A percentile compares a stretch with the other conserved stretches of the same genome.
Evolutionary conservation across 352 stramenopile genomes (phyloP).

Genomic region (Pythium coloratum): DNA sequence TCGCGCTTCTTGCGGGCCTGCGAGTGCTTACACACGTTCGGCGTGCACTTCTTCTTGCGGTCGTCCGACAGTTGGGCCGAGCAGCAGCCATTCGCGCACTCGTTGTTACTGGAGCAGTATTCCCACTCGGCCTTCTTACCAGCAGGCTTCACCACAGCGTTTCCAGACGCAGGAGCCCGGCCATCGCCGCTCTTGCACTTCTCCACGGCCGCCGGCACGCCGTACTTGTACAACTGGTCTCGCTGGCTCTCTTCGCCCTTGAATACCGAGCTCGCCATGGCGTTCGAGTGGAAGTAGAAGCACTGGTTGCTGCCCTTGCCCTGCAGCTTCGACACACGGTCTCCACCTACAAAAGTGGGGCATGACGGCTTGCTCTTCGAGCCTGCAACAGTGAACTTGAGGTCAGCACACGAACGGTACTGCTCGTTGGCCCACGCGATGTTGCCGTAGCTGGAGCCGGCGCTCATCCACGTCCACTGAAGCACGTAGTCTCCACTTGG

Average conservation of each 20-base stretch:
- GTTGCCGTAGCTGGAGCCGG: slow-evolving; percentile 10
- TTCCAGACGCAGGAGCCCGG: not conserved
- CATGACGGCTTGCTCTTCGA: not conserved
- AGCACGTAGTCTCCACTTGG: slow-evolving; percentile 9
- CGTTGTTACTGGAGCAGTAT: slow-evolving; percentile 7
- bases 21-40: not conserved
- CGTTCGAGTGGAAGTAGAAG: slow-evolving; percentile 10
- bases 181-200: not conserved
- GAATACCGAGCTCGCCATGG: not conserved
- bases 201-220: slow-evolving; percentile 1
- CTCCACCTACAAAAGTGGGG: slow-evolving; percentile 6
- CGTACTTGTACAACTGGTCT: slow-evolving; percentile 7
- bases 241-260: not conserved
- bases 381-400: not conserved
- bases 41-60: slow-evolving; percentile 14
- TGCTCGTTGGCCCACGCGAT: not conserved
- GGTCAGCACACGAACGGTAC: slow-evolving; percentile 12
- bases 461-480: slow-evolving; percentile 4
- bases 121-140: not conserved
- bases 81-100: slow-evolving; percentile 14
- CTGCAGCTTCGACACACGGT: slow-evolving; percentile 1
- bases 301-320: slow-evolving; percentile 4
- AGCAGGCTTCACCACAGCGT: not conserved
- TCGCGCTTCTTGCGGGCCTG: slow-evolving; percentile 5
- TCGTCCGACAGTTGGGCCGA: slow-evolving; percentile 11